Evolutionary conservation across 345 rosid genomes (phyloP).

Genomic region (Corymbia maculata): DNA sequence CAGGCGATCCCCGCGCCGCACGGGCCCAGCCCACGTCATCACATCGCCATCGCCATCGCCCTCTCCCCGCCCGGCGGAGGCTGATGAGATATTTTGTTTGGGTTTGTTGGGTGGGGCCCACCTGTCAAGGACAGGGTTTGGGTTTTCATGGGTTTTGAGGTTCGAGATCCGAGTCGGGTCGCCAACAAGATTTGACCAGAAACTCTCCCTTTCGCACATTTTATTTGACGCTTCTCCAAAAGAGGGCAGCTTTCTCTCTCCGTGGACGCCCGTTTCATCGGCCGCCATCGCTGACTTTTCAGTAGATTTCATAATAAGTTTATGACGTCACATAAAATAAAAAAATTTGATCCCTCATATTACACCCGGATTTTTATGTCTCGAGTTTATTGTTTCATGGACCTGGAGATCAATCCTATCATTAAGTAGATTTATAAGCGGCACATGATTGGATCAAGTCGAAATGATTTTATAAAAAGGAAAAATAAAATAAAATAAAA

Average conservation of each 20-base stretch:
- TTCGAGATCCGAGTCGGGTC: not conserved
- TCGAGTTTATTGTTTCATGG: not conserved
- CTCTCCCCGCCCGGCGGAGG: not conserved
- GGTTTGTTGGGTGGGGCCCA: not conserved
- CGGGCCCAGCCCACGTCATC: not conserved
- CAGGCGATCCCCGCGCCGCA: not conserved
- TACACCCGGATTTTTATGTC: accelerated
- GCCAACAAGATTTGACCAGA: not conserved
- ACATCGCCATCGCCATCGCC: not conserved
- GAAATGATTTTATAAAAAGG: accelerated
- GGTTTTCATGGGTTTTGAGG: no score
- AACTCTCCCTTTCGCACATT: not conserved
- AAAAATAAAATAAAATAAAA: not conserved
- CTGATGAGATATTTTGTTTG: not conserved
- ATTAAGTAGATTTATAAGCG: not conserved
- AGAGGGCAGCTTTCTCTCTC: not conserved
- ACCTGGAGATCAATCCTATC: accelerated
- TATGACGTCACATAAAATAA: not conserved
- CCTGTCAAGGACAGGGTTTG: not conserved
- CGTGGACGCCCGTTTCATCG: not conserved
- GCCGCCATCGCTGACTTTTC: not conserved
- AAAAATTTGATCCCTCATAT: not conserved
- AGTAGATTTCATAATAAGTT: not conserved
- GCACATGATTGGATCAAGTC: accelerated
- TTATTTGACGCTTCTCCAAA: not conserved